Conservation (phyloP, 306 rosid genomes). For the peach (Prunus persica) region Prunus_persica_NCBIv2 NC_034011.1:20111001-20111500, state of each 20-base stretch:
- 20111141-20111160: no score
- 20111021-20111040: no score
- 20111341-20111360: neutral
- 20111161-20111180: no score
- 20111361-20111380: constrained; percentile 25
- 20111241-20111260: neutral
- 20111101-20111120: neutral
- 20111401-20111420: constrained; percentile 77
- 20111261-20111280: neutral
- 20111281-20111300: neutral
- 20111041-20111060: no score
- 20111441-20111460: constrained; percentile 63
- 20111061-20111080: no score
- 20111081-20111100: no score
- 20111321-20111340: neutral
- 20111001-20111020: no score
- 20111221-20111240: neutral
- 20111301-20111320: neutral
- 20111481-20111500: constrained; percentile 66
- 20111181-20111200: neutral
- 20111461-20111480: constrained; percentile 19
- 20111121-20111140: neutral
- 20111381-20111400: constrained; percentile 75
- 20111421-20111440: constrained; percentile 92
- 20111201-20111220: neutral